Base-by-base conservation (phyloP, 495 filamentous ascomycete genomes). In the Pyronema domesticum region DNA sequence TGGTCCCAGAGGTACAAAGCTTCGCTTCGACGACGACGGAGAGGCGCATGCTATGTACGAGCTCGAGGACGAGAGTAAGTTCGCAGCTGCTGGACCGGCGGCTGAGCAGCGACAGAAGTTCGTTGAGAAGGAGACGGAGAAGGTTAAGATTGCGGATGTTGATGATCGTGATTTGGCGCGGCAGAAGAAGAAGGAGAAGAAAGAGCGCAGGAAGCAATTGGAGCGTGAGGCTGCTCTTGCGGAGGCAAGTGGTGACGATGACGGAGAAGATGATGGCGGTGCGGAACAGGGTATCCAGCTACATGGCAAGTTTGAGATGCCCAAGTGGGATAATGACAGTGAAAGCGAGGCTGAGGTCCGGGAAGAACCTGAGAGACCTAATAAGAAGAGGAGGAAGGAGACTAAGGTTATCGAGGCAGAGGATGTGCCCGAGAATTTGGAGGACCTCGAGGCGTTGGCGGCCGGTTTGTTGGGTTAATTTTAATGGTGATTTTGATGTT, bases 1-100 rank as follows among this genome's bases (percentile, higher is more conserved):
- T 68, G 93, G 88, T 68, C 81, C 82, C 61, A 83, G 82, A 66
- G 85, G 85, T 39, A 80, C 74, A 45, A 93, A 86, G 60, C 69
- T 95, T 6, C 72, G 95, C 44, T 99, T 85, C 67, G 93, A 99
- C 69, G 88, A 94, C 54, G 86, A 95, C 7, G 91, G 89, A 55
- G 77, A 77, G 48, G 72, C 87, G 0, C 88, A 89, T 67, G 76
- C 83, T 51, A 52, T 91, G 6, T 95, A 96, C 71, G 83, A 91
- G 63, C 78, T 96, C 60, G 80, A 91, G 62, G 76, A 82, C 68
- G 85, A 94, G 66, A 80, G 79, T 0, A 73, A 77, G 47, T 96
- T 96, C 73, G 73, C 73, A 48, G 75, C 76, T 34, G 73, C 77
- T 34, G 91, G 91, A 46, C 72, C 80, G 8, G 81, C 84, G 39